These are phyloP conservation scores for Huntiella omanensis DNA, from an alignment of 2,329 filamentous ascomycete species.

Conservation along the genomic window DNA sequence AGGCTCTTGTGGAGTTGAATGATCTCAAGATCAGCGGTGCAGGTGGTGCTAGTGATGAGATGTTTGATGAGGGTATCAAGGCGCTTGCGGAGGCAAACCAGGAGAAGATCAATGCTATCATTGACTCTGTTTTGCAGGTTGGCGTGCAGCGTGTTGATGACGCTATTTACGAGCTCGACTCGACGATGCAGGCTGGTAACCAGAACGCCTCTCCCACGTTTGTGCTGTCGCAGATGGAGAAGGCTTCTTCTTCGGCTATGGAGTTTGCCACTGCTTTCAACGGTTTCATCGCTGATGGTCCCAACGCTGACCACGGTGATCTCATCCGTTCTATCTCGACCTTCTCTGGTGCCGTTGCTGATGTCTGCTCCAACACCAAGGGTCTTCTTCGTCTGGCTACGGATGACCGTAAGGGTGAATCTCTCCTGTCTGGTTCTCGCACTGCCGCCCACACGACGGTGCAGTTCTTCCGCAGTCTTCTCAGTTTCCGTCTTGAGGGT, in stretches of 20 bases:
- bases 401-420: slow-evolving; percentile 85
- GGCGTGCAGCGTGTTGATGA: slow-evolving; percentile 91
- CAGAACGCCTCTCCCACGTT: slow-evolving; percentile 92
- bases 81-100: slow-evolving; percentile 71
- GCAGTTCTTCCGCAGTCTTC: slow-evolving; percentile 83
- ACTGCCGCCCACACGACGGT: slow-evolving; percentile 74
- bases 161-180: slow-evolving; percentile 90
- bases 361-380: slow-evolving; percentile 93
- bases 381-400: slow-evolving; percentile 82
- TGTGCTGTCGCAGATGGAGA: slow-evolving; percentile 91
- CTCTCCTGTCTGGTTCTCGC: slow-evolving; percentile 63
- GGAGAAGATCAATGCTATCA: slow-evolving; percentile 89
- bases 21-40: slow-evolving; percentile 50
- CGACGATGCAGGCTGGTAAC: slow-evolving; percentile 95
- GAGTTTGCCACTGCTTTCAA: slow-evolving; percentile 98
- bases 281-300: slow-evolving; percentile 93
- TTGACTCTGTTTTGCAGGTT: slow-evolving; percentile 86
- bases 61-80: slow-evolving; percentile 79
- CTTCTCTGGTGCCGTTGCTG: slow-evolving; percentile 76
- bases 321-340: slow-evolving; percentile 85
- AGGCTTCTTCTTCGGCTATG: slow-evolving; percentile 81
- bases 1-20: slow-evolving; percentile 81
- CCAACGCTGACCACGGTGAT: slow-evolving; percentile 72
- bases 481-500: slow-evolving; percentile 83
- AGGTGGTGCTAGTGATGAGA: slow-evolving; percentile 59